Evolutionary conservation across 2,329 filamentous ascomycete genomes (phyloP), one percentile per base, ranked within the genome.

Genomic region (Diaporthe helianthi): DNA sequence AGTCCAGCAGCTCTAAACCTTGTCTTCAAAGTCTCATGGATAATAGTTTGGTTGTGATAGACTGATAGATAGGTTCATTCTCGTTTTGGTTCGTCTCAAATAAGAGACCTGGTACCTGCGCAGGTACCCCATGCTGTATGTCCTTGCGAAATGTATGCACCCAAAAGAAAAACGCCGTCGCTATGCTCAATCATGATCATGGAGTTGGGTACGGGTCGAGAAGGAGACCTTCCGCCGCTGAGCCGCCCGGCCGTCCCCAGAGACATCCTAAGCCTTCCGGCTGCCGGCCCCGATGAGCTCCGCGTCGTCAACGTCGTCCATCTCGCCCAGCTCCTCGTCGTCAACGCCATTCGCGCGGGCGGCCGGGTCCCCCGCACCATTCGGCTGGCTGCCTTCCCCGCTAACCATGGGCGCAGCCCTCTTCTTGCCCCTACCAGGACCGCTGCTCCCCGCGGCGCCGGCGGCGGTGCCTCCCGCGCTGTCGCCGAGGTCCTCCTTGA

Each of bases 311-410:
- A 68, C 71, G 19, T 72, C 71, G 33, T 72, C 71, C 44, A 63
- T 69, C 49, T 72, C 70, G 7, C 70, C 68, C 60, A 71, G 70
- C 61, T 72, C 71, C 49, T 72, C 69, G 22, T 71, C 69, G 15
- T 71, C 69, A 22, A 66, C 69, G 17, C 54, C 69, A 15, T 47
- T 46, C 13, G 24, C 33, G 6, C 54, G 63, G 13, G 36, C 63
- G n/a, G 19, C 66, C 24, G 41, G 12, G n/a, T 49, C 58, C 4
- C 51, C 61, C 47, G 60, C 33, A 8, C 70, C 51, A 7, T 60
- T 60, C 41, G 55, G 36, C 44, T 69, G 46, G n/a, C 68, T 51
- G n/a, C n/a, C 46, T 13, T 47, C 64, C 41, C 24, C 49, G n/a
- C 63, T 67, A 2, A 8, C 44, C 2, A 53, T 53, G 1, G 70